These are phyloP conservation scores for Tetracladium setigerum DNA, from an alignment of 495 filamentous ascomycete genomes.

Conservation along the genomic window DNA sequence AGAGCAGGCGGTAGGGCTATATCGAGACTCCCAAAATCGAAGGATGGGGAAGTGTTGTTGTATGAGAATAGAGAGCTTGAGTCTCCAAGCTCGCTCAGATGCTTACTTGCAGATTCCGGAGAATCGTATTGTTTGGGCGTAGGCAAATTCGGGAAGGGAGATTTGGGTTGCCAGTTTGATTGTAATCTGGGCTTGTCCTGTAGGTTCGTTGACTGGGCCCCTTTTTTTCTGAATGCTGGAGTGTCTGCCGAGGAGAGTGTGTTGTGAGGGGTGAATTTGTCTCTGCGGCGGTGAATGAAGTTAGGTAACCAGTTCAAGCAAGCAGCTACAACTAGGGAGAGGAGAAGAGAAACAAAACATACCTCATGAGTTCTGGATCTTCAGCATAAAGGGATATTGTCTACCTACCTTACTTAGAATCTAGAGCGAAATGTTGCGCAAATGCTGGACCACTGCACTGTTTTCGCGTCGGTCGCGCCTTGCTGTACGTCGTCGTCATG, in stretches of 20 bases:
- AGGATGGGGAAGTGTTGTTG: slow-evolving; percentile 5
- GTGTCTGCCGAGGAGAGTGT: slow-evolving; percentile 10
- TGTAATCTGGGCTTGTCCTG: slow-evolving; percentile 2
- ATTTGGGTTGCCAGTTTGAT: background rate
- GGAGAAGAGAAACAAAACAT: background rate
- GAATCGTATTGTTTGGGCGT: background rate
- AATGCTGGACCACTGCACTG: no score
- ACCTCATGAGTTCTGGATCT: slow-evolving; percentile 14
- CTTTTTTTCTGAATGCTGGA: slow-evolving; percentile 7
- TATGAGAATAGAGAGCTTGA: slow-evolving; percentile 27
- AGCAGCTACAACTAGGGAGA: no score
- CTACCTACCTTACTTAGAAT: no score
- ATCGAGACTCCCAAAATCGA: slow-evolving; percentile 4
- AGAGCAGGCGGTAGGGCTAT: slow-evolving; percentile 12
- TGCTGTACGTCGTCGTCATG: slow-evolving; percentile 7
- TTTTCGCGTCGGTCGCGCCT: background rate
- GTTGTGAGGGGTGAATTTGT: slow-evolving; percentile 9
- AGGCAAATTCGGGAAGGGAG: background rate
- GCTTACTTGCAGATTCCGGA: background rate
- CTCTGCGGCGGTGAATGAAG: background rate
- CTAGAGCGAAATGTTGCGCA: no score
- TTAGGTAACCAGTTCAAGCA: background rate
- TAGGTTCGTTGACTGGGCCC: background rate
- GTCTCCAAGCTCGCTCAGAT: slow-evolving; percentile 23
- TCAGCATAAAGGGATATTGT: background rate